Percentiles rank a stretch among this genome's conserved stretches.
phyloP scores from a whole-genome alignment of 768 basidiomycete species.

The Pisolithus orientalis region DNA sequence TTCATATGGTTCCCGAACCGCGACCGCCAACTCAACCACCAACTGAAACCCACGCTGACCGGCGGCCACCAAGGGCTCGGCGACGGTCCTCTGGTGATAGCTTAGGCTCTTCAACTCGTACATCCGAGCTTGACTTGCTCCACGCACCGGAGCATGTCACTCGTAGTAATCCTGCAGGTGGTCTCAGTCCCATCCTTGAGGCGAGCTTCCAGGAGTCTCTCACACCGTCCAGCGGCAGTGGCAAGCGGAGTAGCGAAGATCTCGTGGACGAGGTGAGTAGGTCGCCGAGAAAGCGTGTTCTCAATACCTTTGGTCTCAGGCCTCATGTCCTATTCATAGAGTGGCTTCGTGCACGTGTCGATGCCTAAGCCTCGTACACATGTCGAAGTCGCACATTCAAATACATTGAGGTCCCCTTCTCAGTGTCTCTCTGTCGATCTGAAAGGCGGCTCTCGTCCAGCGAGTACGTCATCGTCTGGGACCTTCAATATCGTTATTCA shows the following conservation, averaged over 20 bases:
- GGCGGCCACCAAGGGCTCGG: conserved; percentile 31
- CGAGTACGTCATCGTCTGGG: conserved; percentile 24
- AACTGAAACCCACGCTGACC: conserved; percentile 17
- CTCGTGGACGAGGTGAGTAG: conserved; percentile 28
- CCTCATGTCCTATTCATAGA: conserved; percentile 10
- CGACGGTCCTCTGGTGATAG: conserved; percentile 50
- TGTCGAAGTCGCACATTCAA: conserved; percentile 18
- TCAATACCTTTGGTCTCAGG: background rate
- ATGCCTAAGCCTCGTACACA: conserved; percentile 25
- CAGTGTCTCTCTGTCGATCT: conserved; percentile 21
- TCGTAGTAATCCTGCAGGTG: conserved; percentile 28
- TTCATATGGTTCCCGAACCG: conserved; percentile 28
- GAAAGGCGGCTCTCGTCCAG: conserved; percentile 18
- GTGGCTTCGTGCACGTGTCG: conserved; percentile 30
- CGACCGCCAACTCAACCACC: conserved; percentile 18
- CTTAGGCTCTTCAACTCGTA: conserved; percentile 39
- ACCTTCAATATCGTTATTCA: conserved; percentile 28
- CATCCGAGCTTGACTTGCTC: conserved; percentile 50
- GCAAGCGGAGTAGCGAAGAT: conserved; percentile 34
- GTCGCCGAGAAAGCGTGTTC: background rate
- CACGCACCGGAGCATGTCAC: conserved; percentile 35
- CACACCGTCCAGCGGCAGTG: conserved; percentile 13
- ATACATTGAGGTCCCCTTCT: conserved; percentile 9
- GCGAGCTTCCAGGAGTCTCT: conserved; percentile 33
- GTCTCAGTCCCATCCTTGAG: conserved; percentile 53